Evolutionary conservation across 2,329 filamentous ascomycete species (phyloP).

Genomic region (Coniochaeta sp.): DNA sequence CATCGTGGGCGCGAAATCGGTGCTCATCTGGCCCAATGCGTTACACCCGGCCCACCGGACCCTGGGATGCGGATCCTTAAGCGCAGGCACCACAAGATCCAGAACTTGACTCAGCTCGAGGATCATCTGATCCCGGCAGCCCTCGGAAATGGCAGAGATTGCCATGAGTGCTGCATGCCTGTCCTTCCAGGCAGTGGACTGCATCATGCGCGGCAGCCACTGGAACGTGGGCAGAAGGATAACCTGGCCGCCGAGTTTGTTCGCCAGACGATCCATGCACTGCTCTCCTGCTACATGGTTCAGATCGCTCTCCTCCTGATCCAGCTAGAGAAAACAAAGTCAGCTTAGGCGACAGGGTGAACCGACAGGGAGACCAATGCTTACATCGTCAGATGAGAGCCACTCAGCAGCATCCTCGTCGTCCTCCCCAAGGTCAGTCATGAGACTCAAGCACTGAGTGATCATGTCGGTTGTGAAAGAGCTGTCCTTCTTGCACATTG

Average conservation of each 20-base stretch:
- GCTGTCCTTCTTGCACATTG: slow-evolving; percentile 92
- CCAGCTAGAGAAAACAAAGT: slow-evolving; percentile 50
- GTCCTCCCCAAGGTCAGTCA: slow-evolving; percentile 93
- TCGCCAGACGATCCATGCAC: slow-evolving; percentile 94
- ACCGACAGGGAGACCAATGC: slow-evolving; percentile 21
- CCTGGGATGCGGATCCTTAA: slow-evolving; percentile 84
- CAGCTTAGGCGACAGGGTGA: background rate
- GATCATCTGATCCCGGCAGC: slow-evolving; percentile 92
- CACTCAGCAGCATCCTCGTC: slow-evolving; percentile 94
- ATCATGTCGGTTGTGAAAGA: slow-evolving; percentile 95
- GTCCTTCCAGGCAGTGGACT: slow-evolving; percentile 88
- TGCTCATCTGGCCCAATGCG: slow-evolving; percentile 98
- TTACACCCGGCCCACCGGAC: slow-evolving; percentile 98
- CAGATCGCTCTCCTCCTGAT: slow-evolving; percentile 90
- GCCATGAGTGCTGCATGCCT: slow-evolving; percentile 97
- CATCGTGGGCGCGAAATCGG: slow-evolving; percentile 96
- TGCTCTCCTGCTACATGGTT: slow-evolving; percentile 98
- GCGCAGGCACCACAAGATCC: slow-evolving; percentile 85
- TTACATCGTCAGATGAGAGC: slow-evolving; percentile 84
- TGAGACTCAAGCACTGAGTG: slow-evolving; percentile 92
- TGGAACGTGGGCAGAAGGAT: slow-evolving; percentile 89
- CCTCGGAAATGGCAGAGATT: slow-evolving; percentile 96
- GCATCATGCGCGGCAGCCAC: slow-evolving; percentile 98
- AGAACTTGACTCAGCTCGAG: slow-evolving; percentile 90
- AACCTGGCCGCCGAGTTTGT: slow-evolving; percentile 92